phyloP scores from a whole-genome alignment of 352 stramenopile species.

The Achlya hypogyna region DNA sequence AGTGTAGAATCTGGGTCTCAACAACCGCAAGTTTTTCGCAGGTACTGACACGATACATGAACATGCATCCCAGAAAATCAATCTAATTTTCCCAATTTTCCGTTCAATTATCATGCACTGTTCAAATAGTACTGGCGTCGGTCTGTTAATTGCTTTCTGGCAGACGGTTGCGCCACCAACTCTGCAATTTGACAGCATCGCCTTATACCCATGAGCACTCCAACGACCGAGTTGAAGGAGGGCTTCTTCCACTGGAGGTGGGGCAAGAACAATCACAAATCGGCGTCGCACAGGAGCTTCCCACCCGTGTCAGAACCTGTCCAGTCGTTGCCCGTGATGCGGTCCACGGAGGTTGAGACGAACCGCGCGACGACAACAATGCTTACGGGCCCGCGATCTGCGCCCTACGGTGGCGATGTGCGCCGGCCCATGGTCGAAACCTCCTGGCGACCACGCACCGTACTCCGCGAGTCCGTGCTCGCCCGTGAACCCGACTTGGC shows the following conservation, averaged over 20 bases:
- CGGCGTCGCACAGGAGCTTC: neutral
- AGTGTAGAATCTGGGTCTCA: no score
- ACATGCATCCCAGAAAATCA: no score
- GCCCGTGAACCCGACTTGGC: conserved; percentile 1
- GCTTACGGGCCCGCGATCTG: neutral
- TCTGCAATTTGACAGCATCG: no score
- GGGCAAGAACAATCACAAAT: conserved; percentile 17
- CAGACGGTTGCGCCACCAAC: no score
- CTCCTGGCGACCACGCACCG: neutral
- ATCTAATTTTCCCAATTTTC: no score
- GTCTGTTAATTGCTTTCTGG: no score
- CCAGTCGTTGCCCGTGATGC: neutral
- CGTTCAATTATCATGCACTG: no score
- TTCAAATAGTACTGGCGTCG: no score
- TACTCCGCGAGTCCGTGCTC: neutral
- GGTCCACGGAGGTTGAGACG: neutral
- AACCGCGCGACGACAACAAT: neutral
- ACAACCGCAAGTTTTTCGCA: no score
- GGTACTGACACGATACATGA: no score
- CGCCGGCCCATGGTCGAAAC: neutral
- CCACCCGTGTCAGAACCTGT: neutral
- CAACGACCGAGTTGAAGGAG: conserved; percentile 3
- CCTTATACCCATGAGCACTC: no score
- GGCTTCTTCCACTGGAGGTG: conserved; percentile 15
- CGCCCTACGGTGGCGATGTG: neutral